Evolutionary conservation across 257 asterid genomes (phyloP), one percentile per base, ranked within the genome.

Genomic region (Solanum tacnaense): DNA sequence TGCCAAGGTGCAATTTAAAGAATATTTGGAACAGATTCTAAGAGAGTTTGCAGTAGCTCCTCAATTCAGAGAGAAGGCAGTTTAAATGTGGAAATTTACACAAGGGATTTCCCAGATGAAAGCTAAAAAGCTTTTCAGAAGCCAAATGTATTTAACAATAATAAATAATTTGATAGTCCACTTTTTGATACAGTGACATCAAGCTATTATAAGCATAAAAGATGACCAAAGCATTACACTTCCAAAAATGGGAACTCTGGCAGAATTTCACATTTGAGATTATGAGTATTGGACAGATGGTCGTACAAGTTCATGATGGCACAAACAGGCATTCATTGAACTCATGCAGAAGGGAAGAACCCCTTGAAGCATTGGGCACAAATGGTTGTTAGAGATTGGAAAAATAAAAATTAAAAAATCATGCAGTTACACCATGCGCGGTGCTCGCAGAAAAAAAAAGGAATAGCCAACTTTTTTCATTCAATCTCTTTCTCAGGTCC

Each of bases 401-500:
- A 20, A 15, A 49, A 3, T 29, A 9, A 71, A 7, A 7, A 15
- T 5, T 4, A 44, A 46, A 58, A 46, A 9, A 41, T 78, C 36
- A 27, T 41, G 62, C 13, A 78, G 31, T 15, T 78, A 25, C 7
- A 41, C 84, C 70, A 81, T 44, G 21, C 25, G 1, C 4, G 2
- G 16, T 27, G 36, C 84, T 13, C 5, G 9, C 62, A 44, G 3
- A 44, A 44, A 44, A 41, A 75, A 27, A 44, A 27, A 79, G 31
- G 86, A 49, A 46, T 31, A 20, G 29, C 7, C 18, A 31, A 82
- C 41, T 46, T 82, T 49, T 68, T 41, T 90, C 89, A 87, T 87
- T 88, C 92, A 83, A 86, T 86, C 87, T 90, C 90, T 88, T 88
- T 91, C 79, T 87, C 91, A 71, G 91, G 92, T 87, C 92, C 93